These are phyloP conservation scores for Plasmodium berghei DNA, from an alignment of 169 alveolate genomes.

Conservation along the genomic window DNA sequence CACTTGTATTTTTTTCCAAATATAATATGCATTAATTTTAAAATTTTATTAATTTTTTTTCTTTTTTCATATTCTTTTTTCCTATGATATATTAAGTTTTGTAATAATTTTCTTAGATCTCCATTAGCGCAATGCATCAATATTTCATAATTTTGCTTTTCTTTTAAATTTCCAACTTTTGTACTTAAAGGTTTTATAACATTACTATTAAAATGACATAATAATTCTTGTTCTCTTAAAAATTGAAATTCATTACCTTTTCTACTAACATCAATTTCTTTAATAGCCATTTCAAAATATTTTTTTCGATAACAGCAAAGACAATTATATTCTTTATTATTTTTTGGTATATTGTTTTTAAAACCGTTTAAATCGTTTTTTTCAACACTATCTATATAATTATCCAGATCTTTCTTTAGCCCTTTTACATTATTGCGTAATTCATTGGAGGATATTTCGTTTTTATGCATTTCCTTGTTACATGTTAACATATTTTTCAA, in stretches of 20 bases:
- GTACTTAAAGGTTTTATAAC: conserved; percentile 84
- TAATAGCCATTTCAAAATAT: conserved; percentile 54
- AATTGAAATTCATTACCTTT: conserved; percentile 78
- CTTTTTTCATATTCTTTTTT: conserved; percentile 74
- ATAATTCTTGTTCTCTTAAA: conserved; percentile 84
- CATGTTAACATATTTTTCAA: neutral
- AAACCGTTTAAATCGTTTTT: neutral
- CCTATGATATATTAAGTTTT: conserved; percentile 65
- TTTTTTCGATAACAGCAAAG: conserved; percentile 42
- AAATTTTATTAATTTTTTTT: conserved; percentile 58
- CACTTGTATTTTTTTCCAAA: conserved; percentile 64
- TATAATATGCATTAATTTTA: conserved; percentile 60
- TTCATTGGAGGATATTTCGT: neutral
- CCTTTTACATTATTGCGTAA: neutral
- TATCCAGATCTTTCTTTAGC: neutral
- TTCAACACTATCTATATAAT: neutral
- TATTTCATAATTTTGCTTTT: conserved; percentile 78
- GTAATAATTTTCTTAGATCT: conserved; percentile 77
- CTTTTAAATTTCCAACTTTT: conserved; percentile 62
- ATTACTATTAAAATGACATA: conserved; percentile 83
- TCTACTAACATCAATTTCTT: conserved; percentile 73
- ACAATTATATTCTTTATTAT: conserved; percentile 35
- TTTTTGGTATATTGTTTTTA: neutral
- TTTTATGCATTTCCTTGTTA: neutral
- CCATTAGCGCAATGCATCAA: conserved; percentile 87